Conservation (phyloP, 139 green algal genomes). For the Zygnema cylindricum region DNA sequence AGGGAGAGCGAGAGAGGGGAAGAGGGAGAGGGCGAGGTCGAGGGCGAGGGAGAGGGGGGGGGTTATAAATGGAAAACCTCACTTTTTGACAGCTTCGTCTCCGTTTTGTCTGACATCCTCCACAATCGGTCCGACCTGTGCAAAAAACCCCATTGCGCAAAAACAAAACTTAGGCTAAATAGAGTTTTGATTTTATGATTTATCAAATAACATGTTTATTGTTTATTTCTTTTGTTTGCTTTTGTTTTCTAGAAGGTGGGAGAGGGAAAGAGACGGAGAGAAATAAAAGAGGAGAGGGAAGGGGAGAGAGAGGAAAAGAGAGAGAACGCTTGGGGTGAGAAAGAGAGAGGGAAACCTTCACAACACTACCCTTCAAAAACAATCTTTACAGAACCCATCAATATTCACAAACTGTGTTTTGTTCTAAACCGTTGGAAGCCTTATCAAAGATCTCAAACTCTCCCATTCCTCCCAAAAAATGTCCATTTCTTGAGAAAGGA, state of each 20-base stretch:
- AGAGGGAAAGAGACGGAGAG: neutral
- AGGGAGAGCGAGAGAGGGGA: too few relatives aligned
- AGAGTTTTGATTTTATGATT: neutral
- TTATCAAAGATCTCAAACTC: neutral
- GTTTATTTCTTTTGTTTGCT: too few relatives aligned
- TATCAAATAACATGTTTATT: neutral
- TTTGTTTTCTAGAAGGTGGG: too few relatives aligned
- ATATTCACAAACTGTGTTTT: too few relatives aligned
- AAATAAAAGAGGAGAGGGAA: neutral
- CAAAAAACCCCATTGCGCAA: neutral
- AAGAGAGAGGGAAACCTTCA: too few relatives aligned
- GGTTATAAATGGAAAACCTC: neutral
- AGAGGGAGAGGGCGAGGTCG: too few relatives aligned
- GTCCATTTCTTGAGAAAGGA: neutral
- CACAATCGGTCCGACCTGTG: slow-evolving; percentile 79
- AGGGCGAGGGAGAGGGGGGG: too few relatives aligned
- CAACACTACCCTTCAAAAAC: too few relatives aligned
- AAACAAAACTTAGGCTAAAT: neutral
- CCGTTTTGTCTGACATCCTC: slow-evolving; percentile 82
- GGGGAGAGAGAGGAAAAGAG: neutral
- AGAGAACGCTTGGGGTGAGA: neutral
- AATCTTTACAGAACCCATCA: too few relatives aligned
- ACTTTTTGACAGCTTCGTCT: slow-evolving; percentile 87
- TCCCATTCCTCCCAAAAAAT: neutral
- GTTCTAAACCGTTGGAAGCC: too few relatives aligned